phyloP scores from a whole-genome alignment of 2,329 filamentous ascomycete genomes.

The Tolypocladium inflatum region DNA sequence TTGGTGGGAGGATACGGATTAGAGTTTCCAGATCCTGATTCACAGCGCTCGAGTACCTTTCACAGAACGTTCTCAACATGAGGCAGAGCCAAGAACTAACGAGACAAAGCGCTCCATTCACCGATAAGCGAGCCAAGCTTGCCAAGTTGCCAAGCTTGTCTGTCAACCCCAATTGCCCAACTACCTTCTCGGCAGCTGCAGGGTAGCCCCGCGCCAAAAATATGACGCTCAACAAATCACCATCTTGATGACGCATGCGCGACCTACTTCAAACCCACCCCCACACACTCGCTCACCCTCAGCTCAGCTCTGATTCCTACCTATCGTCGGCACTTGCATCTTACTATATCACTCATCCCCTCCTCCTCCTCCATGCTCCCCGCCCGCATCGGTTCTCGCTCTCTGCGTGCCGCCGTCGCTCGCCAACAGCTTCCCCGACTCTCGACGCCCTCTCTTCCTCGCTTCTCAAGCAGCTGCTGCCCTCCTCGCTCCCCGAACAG shows the following conservation, averaged over 20 bases:
- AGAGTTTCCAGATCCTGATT: too few relatives aligned
- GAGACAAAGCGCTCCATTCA: too few relatives aligned
- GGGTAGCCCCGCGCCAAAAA: neutral
- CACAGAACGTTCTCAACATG: too few relatives aligned
- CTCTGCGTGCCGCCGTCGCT: neutral
- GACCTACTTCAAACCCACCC: neutral
- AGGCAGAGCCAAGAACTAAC: too few relatives aligned
- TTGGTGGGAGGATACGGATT: too few relatives aligned
- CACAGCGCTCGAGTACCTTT: too few relatives aligned
- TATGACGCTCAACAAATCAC: neutral
- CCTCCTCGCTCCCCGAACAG: neutral
- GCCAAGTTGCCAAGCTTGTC: too few relatives aligned
- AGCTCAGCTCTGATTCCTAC: neutral
- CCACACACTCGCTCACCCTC: neutral
- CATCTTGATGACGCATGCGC: neutral
- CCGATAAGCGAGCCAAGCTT: too few relatives aligned
- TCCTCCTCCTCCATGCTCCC: constrained; percentile 2
- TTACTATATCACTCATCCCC: neutral
- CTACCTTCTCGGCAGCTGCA: too few relatives aligned
- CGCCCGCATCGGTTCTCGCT: neutral
- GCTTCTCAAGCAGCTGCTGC: constrained; percentile 3
- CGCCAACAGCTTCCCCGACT: neutral
- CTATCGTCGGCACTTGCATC: neutral
- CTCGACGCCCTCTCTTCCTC: neutral
- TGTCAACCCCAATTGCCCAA: too few relatives aligned